Conservation (phyloP, 2,329 filamentous ascomycete species). For the Scedosporium aurantiacum region DNA sequence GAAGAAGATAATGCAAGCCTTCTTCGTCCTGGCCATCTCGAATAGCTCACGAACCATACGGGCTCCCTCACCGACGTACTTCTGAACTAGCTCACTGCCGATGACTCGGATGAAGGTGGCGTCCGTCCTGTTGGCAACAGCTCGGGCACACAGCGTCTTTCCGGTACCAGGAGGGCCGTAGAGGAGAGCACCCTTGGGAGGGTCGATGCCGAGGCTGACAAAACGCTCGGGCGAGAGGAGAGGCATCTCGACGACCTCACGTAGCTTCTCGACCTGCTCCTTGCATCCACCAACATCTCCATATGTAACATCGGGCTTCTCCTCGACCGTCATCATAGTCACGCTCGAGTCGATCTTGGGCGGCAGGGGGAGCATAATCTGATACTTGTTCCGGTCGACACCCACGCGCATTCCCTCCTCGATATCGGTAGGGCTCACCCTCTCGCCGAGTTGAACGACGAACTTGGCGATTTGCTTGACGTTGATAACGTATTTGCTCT, state of each 20-base stretch:
- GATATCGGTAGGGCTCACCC: conserved; percentile 96
- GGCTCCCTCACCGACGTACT: conserved; percentile 96
- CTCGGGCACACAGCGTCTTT: conserved; percentile 94
- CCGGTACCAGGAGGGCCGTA: conserved; percentile 98
- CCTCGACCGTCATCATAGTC: conserved; percentile 99
- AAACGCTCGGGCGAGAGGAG: conserved; percentile 93
- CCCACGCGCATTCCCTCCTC: conserved; percentile 98
- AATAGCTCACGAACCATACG: conserved; percentile 98
- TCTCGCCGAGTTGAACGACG: conserved; percentile 92
- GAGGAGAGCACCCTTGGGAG: conserved; percentile 90
- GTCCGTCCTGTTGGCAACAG: conserved; percentile 94
- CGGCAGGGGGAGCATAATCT: conserved; percentile 89
- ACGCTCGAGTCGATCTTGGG: conserved; percentile 98
- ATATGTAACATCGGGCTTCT: conserved; percentile 98
- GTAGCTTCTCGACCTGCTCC: conserved; percentile 97
- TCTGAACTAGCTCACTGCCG: conserved; percentile 93
- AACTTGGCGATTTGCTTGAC: conserved; percentile 99
- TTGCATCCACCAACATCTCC: conserved; percentile 98
- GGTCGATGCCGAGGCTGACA: conserved; percentile 97
- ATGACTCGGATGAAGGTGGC: conserved; percentile 98
- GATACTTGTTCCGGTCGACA: conserved; percentile 98
- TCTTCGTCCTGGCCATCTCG: conserved; percentile 99
- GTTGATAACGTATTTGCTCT: conserved; percentile 99
- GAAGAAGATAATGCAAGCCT: conserved; percentile 99
- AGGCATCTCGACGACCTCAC: conserved; percentile 98